Percentiles rank a stretch among this genome's conserved stretches.
phyloP scores from a whole-genome alignment of 148 eudicot species.

The Dianthus caryophyllus region DNA sequence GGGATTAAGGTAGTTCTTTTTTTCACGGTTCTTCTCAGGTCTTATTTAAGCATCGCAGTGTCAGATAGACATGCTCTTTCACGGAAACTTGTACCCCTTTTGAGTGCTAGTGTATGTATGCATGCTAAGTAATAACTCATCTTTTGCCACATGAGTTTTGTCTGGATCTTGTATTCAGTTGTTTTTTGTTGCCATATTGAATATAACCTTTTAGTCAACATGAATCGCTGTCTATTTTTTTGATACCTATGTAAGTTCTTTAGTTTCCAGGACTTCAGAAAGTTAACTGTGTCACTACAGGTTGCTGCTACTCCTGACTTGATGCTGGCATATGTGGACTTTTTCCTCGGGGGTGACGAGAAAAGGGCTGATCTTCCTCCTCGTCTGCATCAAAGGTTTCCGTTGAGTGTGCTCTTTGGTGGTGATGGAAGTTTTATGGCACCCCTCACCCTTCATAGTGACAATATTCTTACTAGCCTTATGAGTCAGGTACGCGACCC shows the following conservation, averaged over 20 bases:
- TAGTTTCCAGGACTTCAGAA: slow-evolving; percentile 1
- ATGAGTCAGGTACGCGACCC: slow-evolving; percentile 79
- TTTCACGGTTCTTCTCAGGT: background rate
- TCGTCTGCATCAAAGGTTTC: slow-evolving; percentile 79
- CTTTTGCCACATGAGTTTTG: background rate
- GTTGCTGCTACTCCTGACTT: slow-evolving; percentile 97
- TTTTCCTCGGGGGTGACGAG: slow-evolving; percentile 97
- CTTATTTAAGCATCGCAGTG: background rate
- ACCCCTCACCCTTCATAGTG: slow-evolving; percentile 84
- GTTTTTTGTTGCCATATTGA: background rate
- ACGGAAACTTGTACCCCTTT: background rate
- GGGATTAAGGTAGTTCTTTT: slow-evolving; percentile 72
- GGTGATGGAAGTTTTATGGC: slow-evolving; percentile 99
- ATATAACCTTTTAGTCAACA: too few relatives aligned
- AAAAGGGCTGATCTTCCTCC: slow-evolving; percentile 95
- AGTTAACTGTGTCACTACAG: slow-evolving; percentile 27
- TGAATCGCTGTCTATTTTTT: background rate
- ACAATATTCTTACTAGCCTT: slow-evolving; percentile 79
- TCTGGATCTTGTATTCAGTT: background rate
- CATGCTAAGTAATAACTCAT: too few relatives aligned
- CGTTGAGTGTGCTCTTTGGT: slow-evolving; percentile 78
- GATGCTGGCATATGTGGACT: slow-evolving; percentile 90
- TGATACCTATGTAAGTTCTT: background rate
- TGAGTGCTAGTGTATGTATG: background rate
- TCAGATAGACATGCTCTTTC: background rate